Conservation (phyloP, 2,329 filamentous ascomycete genomes). For the Akanthomyces uredinophilus region DNA sequence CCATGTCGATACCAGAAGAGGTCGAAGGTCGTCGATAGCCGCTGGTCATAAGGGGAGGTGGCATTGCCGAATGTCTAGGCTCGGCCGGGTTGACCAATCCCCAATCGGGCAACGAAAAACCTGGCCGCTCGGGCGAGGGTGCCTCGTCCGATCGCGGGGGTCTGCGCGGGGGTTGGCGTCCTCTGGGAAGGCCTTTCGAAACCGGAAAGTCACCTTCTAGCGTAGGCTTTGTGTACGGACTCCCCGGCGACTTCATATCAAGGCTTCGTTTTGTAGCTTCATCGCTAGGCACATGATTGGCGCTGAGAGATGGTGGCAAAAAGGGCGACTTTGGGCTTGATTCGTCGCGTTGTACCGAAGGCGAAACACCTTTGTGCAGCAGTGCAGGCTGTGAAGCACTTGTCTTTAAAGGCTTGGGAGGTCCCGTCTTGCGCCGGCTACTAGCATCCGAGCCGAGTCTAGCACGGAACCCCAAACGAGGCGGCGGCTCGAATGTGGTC, state of each 20-base stretch:
- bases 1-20: constrained; percentile 26
- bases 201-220: constrained; percentile 31
- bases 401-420: constrained; percentile 5
- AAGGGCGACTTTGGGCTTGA: constrained; percentile 1
- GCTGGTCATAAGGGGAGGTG: constrained; percentile 27
- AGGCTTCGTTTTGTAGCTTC: constrained; percentile 13
- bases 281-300: not conserved
- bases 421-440: constrained; percentile 3
- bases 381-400: not conserved
- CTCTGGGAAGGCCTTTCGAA: constrained; percentile 31
- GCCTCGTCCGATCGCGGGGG: constrained; percentile 14
- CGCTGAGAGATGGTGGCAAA: not conserved
- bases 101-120: constrained; percentile 24
- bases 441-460: constrained; percentile 13
- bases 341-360: not conserved
- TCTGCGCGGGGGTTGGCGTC: constrained; percentile 24
- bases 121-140: constrained; percentile 10
- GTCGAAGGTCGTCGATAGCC: constrained; percentile 21
- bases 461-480: constrained; percentile 11
- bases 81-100: constrained; percentile 24
- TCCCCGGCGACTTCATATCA: constrained; percentile 18
- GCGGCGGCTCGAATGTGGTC: not conserved
- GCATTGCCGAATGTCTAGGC: constrained; percentile 30
- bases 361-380: not conserved
- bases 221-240: constrained; percentile 24